phyloP scores from a whole-genome alignment of 169 alveolate species.

The Cystoisospora suis region DNA sequence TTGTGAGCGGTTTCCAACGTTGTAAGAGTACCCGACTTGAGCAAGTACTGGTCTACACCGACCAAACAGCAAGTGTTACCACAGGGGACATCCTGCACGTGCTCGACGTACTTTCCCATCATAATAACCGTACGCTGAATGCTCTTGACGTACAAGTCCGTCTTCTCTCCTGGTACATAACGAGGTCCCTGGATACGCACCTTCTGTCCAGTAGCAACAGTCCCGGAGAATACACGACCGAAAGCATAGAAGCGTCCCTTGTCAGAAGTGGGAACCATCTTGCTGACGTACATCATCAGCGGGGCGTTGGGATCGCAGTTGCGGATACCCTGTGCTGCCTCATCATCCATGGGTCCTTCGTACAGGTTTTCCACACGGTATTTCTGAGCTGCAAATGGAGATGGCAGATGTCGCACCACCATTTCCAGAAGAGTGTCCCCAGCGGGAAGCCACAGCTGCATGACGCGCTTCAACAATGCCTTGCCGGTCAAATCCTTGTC shows the following conservation, averaged over 20 bases:
- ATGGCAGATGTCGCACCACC: conserved; percentile 98
- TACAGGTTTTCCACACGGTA: conserved; percentile 97
- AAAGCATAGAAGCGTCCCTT: conserved; percentile 99
- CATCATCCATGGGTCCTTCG: conserved; percentile 99
- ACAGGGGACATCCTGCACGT: conserved; percentile 98
- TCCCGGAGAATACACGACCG: conserved; percentile 99
- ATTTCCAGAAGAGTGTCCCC: conserved; percentile 98
- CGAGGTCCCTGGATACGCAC: conserved; percentile 99
- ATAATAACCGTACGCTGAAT: conserved; percentile 98
- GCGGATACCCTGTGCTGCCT: conserved; percentile 95
- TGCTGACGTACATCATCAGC: conserved; percentile 98
- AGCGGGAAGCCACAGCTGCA: conserved; percentile 99
- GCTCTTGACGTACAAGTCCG: conserved; percentile 93
- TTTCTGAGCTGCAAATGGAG: conserved; percentile 97
- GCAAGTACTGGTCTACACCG: conserved; percentile 97
- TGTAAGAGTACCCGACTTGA: conserved; percentile 98
- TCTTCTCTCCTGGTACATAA: conserved; percentile 98
- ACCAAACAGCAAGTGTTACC: conserved; percentile 99
- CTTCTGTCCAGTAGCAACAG: conserved; percentile 94
- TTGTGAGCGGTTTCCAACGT: conserved; percentile 95
- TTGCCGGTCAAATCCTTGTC: conserved; percentile 96
- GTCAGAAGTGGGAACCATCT: conserved; percentile 99
- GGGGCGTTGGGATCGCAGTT: conserved; percentile 99
- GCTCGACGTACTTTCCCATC: conserved; percentile 97
- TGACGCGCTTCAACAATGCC: conserved; percentile 95